Percentiles rank a stretch among this genome's conserved stretches.
These are phyloP conservation scores for Diplocarpon mali DNA, from an alignment of 2,329 filamentous ascomycete species.

Conservation along the genomic window DNA sequence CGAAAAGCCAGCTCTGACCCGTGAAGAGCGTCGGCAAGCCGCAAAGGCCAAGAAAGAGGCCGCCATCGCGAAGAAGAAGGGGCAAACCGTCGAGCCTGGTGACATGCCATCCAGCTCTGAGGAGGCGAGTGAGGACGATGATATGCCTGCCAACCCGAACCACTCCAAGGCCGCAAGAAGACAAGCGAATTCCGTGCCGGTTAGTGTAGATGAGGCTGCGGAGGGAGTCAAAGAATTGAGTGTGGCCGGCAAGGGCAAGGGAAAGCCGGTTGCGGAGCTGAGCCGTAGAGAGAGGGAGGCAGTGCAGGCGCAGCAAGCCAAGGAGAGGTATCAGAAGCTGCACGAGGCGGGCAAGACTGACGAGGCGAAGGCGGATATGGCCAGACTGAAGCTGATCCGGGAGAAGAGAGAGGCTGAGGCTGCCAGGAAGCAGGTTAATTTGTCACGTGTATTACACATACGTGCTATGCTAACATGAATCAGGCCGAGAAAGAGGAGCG, in stretches of 20 bases:
- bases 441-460: not conserved
- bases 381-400: slow-evolving; percentile 67
- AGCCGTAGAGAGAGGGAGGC: slow-evolving; percentile 65
- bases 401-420: slow-evolving; percentile 81
- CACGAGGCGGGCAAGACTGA: slow-evolving; percentile 96
- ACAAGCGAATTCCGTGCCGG: slow-evolving; percentile 36
- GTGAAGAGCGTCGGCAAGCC: slow-evolving; percentile 77
- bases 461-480: slow-evolving; percentile 11
- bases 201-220: slow-evolving; percentile 38
- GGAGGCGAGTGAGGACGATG: slow-evolving; percentile 44
- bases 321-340: slow-evolving; percentile 82
- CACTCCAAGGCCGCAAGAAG: slow-evolving; percentile 66
- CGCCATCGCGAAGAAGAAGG: slow-evolving; percentile 66
- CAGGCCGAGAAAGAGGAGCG: slow-evolving; percentile 30
- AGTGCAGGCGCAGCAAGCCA: slow-evolving; percentile 74
- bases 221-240: slow-evolving; percentile 45
- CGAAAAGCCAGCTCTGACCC: slow-evolving; percentile 49
- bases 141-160: slow-evolving; percentile 84
- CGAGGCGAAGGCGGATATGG: slow-evolving; percentile 81
- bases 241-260: slow-evolving; percentile 33
- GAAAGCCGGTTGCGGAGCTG: slow-evolving; percentile 39
- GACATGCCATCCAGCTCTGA: slow-evolving; percentile 68
- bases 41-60: slow-evolving; percentile 89
- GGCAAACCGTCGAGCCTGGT: slow-evolving; percentile 64
- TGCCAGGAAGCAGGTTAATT: slow-evolving; percentile 65